Evolutionary conservation across 495 filamentous ascomycete genomes (phyloP), one percentile per base, ranked within the genome.

Genomic region (Acidiella bohemica): DNA sequence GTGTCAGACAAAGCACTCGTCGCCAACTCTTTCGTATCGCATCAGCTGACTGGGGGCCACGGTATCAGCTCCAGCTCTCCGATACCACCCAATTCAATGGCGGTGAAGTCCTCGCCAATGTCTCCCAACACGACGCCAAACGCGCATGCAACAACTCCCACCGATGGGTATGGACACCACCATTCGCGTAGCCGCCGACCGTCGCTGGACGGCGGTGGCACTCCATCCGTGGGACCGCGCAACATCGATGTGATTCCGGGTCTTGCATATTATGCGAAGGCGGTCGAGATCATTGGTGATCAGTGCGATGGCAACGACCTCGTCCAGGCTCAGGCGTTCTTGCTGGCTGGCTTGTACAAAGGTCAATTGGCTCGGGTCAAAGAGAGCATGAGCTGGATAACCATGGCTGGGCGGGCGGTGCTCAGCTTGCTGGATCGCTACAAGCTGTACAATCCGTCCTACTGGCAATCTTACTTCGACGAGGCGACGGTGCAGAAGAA

Each of bases 171-270:
- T 10, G 7, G 7, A 7, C 20, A 26, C 24, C 20, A 8, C 8
- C 27, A 39, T 2, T 22, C 27, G 5, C 37, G 40, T 4, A 54
- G 51, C 20, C 33, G 48, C 10, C 21, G 47, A 26, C 27, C 42
- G 7, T 51, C 47, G 19, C 19, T 38, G 29, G 41, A 44, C 10
- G 41, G 35, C n/a, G 19, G 16, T 13, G 5, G 4, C 8, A 23
- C 22, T 31, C 29, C 12, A 2, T 10, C 38, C 17, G 32, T 31
- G 6, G 25, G 56, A 32, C n/a, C n/a, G n/a, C 67, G 73, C 38
- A 94, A 97, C 54, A 58, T 87, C n/a, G 84, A 94, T 53, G 68
- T 79, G 5, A 80, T 96, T 44, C 88, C 90, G 1, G 90, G 90
- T 0, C 61, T 95, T 41, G 78, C 83, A 13, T 92, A 93, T 53